Evolutionary conservation across 768 basidiomycete genomes (phyloP).

Genomic region (Xerocomus spinulosus): DNA sequence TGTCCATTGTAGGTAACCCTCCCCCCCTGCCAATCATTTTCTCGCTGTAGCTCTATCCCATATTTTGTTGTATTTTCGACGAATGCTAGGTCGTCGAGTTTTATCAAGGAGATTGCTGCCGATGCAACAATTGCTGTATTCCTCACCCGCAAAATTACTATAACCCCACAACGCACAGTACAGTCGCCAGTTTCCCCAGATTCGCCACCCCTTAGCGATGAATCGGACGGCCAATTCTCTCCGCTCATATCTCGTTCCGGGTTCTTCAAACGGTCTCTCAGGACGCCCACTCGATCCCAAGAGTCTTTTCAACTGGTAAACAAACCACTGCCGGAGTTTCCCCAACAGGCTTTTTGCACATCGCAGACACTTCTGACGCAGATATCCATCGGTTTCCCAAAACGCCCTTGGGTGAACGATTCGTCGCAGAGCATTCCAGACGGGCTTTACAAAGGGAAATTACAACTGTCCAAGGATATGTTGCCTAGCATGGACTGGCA

Average conservation of each 20-base stretch:
- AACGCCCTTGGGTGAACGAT: constrained; percentile 51
- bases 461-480: constrained; percentile 54
- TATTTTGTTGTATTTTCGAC: constrained; percentile 75
- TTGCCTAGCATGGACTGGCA: constrained; percentile 63
- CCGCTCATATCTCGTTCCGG: constrained; percentile 8
- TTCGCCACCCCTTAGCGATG: constrained; percentile 47
- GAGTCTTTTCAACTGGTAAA: constrained; percentile 3
- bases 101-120: constrained; percentile 62
- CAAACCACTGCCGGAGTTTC: constrained; percentile 27
- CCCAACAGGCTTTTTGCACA: constrained; percentile 15
- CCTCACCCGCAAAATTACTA: constrained; percentile 54
- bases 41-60: constrained; percentile 57
- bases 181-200: constrained; percentile 46
- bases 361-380: constrained; percentile 30
- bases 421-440: constrained; percentile 54
- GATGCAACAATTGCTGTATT: constrained; percentile 71
- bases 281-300: constrained; percentile 14
- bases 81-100: constrained; percentile 45
- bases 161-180: constrained; percentile 38
- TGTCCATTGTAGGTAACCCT: constrained; percentile 46
- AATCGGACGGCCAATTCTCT: constrained; percentile 28
- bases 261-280: constrained; percentile 32
- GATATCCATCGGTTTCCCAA: constrained; percentile 67
- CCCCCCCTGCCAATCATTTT: constrained; percentile 56
- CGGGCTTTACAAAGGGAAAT: constrained; percentile 59